phyloP scores from a whole-genome alignment of 345 rosid species.

The Litchi chinensis region DNA sequence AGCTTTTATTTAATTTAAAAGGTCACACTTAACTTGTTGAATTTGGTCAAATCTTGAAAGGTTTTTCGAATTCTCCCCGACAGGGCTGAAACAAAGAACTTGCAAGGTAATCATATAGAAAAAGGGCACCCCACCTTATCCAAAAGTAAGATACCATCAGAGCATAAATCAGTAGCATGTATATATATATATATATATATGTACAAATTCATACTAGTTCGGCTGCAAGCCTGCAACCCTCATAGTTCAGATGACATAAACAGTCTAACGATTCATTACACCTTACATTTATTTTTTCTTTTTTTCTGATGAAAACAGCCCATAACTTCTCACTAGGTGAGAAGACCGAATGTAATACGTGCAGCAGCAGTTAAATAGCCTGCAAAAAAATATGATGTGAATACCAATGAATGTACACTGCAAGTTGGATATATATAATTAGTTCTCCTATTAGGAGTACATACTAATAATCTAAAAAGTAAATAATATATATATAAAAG shows the following conservation, averaged over 20 bases:
- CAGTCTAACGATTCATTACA: not conserved
- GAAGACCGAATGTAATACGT: not conserved
- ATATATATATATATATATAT: not conserved
- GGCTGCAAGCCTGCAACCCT: not conserved
- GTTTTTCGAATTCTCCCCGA: no score
- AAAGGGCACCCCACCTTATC: not conserved
- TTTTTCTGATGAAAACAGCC: not conserved
- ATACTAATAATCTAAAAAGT: not conserved
- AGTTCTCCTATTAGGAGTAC: not conserved
- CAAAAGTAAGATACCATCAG: not conserved
- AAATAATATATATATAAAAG: not conserved
- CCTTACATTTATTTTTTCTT: no score
- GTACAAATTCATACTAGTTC: not conserved
- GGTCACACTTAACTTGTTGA: no score
- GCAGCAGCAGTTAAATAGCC: slow-evolving; percentile 1
- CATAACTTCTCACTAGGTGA: not conserved
- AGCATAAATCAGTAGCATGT: not conserved
- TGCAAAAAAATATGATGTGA: not conserved
- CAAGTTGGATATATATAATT: not conserved
- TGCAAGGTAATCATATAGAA: no score
- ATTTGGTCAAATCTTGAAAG: no score
- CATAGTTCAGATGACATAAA: not conserved
- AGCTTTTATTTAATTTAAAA: no score
- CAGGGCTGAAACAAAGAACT: no score
- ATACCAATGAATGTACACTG: not conserved